These are phyloP conservation scores for Trifolium fragiferum DNA, from an alignment of 306 rosid species.

Conservation along the genomic window DNA sequence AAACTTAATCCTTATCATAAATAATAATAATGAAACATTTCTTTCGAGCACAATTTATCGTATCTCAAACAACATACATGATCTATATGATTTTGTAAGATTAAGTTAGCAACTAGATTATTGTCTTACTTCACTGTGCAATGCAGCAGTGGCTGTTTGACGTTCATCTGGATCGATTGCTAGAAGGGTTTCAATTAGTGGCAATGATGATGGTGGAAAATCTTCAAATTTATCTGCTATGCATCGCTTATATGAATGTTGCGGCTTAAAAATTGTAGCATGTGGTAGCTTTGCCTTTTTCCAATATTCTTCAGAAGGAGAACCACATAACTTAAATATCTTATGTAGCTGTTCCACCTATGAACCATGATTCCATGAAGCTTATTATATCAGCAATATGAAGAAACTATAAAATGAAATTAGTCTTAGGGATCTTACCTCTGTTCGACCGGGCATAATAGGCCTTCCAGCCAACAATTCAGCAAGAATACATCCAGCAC, in stretches of 20 bases:
- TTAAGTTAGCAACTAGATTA: conserved; percentile 17
- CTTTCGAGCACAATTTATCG: conserved; percentile 2
- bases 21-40: conserved; percentile 1
- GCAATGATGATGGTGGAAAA: conserved; percentile 79
- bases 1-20: not conserved
- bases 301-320: conserved; percentile 94
- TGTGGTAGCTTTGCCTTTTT: conserved; percentile 84
- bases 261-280: conserved; percentile 89
- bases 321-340: conserved; percentile 94
- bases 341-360: conserved; percentile 94
- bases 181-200: conserved; percentile 79
- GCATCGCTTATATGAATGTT: conserved; percentile 83
- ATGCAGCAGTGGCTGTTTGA: conserved; percentile 79
- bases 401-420: conserved; percentile 22
- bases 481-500: conserved; percentile 96
- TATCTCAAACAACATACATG: conserved; percentile 20
- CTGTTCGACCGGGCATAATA: conserved; percentile 94
- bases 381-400: conserved; percentile 27
- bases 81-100: not conserved
- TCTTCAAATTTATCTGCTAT: conserved; percentile 74
- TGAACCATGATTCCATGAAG: conserved; percentile 33
- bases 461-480: conserved; percentile 90
- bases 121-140: conserved; percentile 77
- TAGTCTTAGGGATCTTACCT: conserved; percentile 52
- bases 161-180: conserved; percentile 86